Conservation (phyloP, 345 rosid genomes). For the Erodium maritimum region DNA sequence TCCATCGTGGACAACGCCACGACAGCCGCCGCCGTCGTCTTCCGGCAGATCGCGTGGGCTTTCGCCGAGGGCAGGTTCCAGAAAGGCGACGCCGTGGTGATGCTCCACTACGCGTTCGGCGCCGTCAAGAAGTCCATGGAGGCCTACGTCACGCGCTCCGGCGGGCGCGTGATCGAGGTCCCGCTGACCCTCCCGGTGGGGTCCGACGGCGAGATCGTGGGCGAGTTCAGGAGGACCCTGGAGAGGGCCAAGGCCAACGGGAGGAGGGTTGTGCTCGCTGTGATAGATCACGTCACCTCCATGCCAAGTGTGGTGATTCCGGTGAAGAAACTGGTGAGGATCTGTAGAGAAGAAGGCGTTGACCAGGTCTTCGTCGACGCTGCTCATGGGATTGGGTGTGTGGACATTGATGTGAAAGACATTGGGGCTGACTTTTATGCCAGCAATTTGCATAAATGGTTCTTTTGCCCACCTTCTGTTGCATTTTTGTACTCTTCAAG, state of each 20-base stretch:
- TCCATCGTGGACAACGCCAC: constrained; percentile 90
- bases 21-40: constrained; percentile 76
- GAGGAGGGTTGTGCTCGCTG: constrained; percentile 60
- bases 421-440: constrained; percentile 92
- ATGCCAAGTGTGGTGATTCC: constrained; percentile 89
- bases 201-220: constrained; percentile 47
- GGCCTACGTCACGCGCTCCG: constrained; percentile 75
- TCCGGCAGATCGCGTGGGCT: constrained; percentile 58
- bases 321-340: constrained; percentile 54
- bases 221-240: constrained; percentile 46
- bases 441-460: constrained; percentile 87
- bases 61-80: constrained; percentile 53
- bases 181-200: constrained; percentile 69
- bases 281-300: constrained; percentile 88
- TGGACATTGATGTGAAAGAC: constrained; percentile 69
- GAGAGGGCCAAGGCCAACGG: constrained; percentile 56
- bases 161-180: constrained; percentile 78
- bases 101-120: constrained; percentile 82
- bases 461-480: constrained; percentile 79
- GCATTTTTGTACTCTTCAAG: constrained; percentile 72
- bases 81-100: constrained; percentile 62
- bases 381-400: constrained; percentile 88
- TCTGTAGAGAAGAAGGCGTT: constrained; percentile 82
- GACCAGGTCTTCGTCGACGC: constrained; percentile 88
- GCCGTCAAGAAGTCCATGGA: constrained; percentile 82